A percentile compares a stretch with the other conserved stretches of the same genome.
Conservation (phyloP, 495 filamentous ascomycete genomes). For the Pyrenula massariospora region DNA sequence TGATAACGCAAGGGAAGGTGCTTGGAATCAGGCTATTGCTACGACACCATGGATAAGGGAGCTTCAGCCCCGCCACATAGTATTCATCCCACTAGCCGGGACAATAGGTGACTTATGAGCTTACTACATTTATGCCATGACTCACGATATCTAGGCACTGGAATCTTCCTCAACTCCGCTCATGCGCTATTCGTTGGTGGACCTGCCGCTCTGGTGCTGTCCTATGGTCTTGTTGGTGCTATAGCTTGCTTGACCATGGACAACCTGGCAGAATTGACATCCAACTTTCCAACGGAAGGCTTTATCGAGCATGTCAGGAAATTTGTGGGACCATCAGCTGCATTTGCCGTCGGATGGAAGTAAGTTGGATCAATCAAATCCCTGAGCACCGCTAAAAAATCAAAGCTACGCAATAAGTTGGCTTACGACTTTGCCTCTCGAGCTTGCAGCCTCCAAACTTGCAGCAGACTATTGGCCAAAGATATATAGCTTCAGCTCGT, state of each 20-base stretch:
- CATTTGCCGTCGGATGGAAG: background rate
- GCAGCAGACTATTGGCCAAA: background rate
- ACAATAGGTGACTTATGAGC: background rate
- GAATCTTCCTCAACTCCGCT: background rate
- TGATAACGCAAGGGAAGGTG: background rate
- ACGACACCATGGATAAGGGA: background rate
- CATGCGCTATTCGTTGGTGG: background rate
- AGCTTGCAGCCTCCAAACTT: background rate
- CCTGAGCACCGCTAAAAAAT: background rate
- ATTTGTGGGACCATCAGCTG: background rate
- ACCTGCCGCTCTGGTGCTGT: background rate
- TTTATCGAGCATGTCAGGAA: background rate
- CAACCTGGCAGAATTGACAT: background rate
- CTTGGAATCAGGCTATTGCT: background rate
- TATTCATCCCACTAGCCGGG: background rate
- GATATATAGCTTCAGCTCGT: background rate
- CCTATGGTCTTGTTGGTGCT: background rate
- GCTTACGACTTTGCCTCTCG: background rate
- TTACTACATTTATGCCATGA: background rate
- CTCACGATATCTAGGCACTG: background rate
- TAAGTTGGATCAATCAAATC: background rate
- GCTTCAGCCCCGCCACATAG: background rate
- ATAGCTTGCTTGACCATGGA: background rate
- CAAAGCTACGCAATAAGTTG: background rate
- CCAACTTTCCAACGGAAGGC: background rate